Evolutionary conservation across 805 yeast genomes (phyloP).

Genomic region (Dipodascopsis uninucleata): DNA sequence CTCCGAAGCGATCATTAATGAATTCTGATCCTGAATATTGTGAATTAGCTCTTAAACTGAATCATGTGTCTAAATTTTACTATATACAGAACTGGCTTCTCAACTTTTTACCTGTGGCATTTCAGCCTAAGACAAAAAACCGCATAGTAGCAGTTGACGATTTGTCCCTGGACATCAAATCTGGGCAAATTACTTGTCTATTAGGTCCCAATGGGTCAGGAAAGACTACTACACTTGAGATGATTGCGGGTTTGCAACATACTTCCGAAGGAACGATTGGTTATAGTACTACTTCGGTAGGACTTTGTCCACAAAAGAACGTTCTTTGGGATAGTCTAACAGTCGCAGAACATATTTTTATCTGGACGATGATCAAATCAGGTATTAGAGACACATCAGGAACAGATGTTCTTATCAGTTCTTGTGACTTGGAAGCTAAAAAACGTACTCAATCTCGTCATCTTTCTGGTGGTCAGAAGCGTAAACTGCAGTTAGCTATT

Average conservation of each 20-base stretch:
- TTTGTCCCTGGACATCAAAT: slow-evolving; percentile 28
- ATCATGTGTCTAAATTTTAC: slow-evolving; percentile 13
- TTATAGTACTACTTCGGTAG: slow-evolving; percentile 31
- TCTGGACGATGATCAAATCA: slow-evolving; percentile 35
- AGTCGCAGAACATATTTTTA: slow-evolving; percentile 34
- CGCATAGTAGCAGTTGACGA: slow-evolving; percentile 35
- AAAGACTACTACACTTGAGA: slow-evolving; percentile 39
- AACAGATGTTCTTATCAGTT: slow-evolving; percentile 24
- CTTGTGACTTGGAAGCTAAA: slow-evolving; percentile 35
- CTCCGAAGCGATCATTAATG: neutral
- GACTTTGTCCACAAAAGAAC: slow-evolving; percentile 39
- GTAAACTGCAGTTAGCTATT: slow-evolving; percentile 38
- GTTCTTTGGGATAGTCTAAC: slow-evolving; percentile 38
- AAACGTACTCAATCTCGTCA: slow-evolving; percentile 24
- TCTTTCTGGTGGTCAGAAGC: slow-evolving; percentile 39
- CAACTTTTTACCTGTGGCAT: slow-evolving; percentile 11
- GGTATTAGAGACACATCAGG: slow-evolving; percentile 13
- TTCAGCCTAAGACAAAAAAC: slow-evolving; percentile 1
- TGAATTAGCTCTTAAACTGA: slow-evolving; percentile 9
- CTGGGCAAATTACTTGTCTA: slow-evolving; percentile 37
- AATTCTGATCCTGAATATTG: neutral
- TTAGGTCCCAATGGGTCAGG: slow-evolving; percentile 41
- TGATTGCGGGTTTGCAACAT: slow-evolving; percentile 33
- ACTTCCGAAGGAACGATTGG: slow-evolving; percentile 29
- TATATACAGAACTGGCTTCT: too few species aligned